Evolutionary conservation across 2,329 filamentous ascomycete species (phyloP).

Genomic region (Cladophialophora immunda): DNA sequence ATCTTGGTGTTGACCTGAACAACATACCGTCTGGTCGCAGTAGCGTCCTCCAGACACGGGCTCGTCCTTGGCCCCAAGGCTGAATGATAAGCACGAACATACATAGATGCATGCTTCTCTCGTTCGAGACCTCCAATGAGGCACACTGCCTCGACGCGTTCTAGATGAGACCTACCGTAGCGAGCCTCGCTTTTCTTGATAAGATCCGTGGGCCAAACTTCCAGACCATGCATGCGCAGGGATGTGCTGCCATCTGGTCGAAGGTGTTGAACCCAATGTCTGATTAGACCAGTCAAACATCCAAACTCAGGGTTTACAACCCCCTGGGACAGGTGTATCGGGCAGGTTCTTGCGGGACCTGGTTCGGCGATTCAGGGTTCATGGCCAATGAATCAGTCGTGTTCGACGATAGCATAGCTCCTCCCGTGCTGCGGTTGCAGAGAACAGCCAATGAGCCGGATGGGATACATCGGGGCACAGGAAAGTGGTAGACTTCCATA

Average conservation of each 20-base stretch:
- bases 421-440: not conserved
- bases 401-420: not conserved
- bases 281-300: not conserved
- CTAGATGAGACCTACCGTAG: not conserved
- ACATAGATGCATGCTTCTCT: not conserved
- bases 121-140: not conserved
- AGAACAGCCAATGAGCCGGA: not conserved
- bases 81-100: constrained; percentile 7
- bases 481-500: not conserved
- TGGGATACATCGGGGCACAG: not conserved
- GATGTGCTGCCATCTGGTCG: not conserved
- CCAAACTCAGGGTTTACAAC: not conserved
- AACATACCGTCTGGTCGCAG: constrained; percentile 5
- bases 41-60: not conserved
- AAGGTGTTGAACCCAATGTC: not conserved
- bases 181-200: constrained; percentile 1
- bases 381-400: not conserved
- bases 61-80: constrained; percentile 1
- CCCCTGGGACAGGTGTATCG: not conserved
- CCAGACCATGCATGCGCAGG: not conserved
- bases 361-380: not conserved
- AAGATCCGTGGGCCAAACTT: not conserved
- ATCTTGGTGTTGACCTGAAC: constrained; percentile 1
- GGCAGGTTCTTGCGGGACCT: not conserved
- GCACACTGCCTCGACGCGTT: not conserved